phyloP scores from a whole-genome alignment of 1,284 basidiomycete species.

The Moesziomyces aphidis region DNA sequence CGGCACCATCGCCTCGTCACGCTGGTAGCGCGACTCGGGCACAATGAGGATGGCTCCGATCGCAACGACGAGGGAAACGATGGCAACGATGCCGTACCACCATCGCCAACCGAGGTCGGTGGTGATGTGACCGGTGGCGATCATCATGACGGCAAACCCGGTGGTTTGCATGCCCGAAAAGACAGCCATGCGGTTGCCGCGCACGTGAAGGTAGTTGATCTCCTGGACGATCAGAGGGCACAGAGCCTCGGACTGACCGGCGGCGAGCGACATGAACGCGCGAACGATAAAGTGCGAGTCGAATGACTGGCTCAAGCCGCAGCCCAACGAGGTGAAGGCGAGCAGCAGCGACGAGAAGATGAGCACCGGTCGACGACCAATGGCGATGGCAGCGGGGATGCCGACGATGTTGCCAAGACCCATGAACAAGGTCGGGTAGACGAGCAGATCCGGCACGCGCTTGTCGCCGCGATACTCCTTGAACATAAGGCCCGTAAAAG shows the following conservation, averaged over 20 bases:
- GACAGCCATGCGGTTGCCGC: constrained; percentile 8
- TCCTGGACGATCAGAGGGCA: constrained; percentile 8
- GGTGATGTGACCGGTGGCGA: constrained; percentile 9
- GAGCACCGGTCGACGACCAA: constrained; percentile 7
- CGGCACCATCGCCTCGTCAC: constrained; percentile 4
- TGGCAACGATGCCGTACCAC: constrained; percentile 9
- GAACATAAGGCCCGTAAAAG: constrained; percentile 3
- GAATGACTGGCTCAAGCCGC: constrained; percentile 4
- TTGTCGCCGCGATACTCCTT: constrained; percentile 1
- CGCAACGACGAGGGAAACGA: constrained; percentile 4
- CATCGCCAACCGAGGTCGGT: constrained; percentile 3
- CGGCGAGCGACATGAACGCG: constrained; percentile 6
- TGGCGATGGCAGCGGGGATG: constrained; percentile 4
- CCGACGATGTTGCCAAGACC: constrained; percentile 5
- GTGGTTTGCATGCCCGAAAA: constrained; percentile 8
- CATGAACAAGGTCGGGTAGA: constrained; percentile 11
- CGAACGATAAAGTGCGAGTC: constrained; percentile 5
- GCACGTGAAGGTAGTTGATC: constrained; percentile 10
- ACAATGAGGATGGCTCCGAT: background rate
- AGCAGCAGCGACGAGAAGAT: constrained; percentile 9
- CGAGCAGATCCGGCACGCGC: constrained; percentile 3
- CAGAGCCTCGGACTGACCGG: constrained; percentile 8
- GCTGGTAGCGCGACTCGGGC: constrained; percentile 8
- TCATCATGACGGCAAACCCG: constrained; percentile 6
- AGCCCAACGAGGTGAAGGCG: constrained; percentile 8